Conservation (phyloP, 2,329 filamentous ascomycete genomes). For the Nothophoma quercina region DNA sequence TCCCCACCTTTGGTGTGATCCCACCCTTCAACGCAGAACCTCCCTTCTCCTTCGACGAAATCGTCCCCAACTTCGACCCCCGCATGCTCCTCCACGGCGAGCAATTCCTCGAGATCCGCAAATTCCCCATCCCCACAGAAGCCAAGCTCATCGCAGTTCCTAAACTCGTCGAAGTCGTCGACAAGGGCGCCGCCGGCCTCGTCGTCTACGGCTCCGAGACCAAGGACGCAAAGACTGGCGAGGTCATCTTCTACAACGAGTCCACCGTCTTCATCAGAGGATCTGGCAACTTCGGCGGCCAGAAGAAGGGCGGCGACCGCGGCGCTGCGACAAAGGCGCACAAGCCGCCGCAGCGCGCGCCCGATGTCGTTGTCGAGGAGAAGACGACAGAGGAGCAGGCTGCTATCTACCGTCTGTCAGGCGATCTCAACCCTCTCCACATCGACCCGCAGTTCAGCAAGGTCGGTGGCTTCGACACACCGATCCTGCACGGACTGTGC, state of each 20-base stretch:
- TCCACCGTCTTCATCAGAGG: slow-evolving; percentile 91
- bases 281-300: slow-evolving; percentile 87
- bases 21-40: slow-evolving; percentile 86
- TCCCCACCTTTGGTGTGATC: slow-evolving; percentile 95
- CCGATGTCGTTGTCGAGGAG: slow-evolving; percentile 85
- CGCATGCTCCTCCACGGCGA: slow-evolving; percentile 99
- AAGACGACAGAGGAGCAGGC: slow-evolving; percentile 90
- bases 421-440: slow-evolving; percentile 95
- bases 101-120: slow-evolving; percentile 94
- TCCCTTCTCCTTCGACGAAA: slow-evolving; percentile 79
- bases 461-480: slow-evolving; percentile 91
- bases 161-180: slow-evolving; percentile 89
- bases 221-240: slow-evolving; percentile 81
- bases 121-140: slow-evolving; percentile 88
- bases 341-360: slow-evolving; percentile 75
- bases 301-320: slow-evolving; percentile 77
- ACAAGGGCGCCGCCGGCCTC: slow-evolving; percentile 91
- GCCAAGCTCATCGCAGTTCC: slow-evolving; percentile 78
- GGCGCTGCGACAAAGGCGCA: slow-evolving; percentile 83
- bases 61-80: slow-evolving; percentile 94
- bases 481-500: slow-evolving; percentile 97
- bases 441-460: slow-evolving; percentile 94
- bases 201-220: slow-evolving; percentile 83
- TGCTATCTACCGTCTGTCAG: slow-evolving; percentile 88
- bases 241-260: slow-evolving; percentile 97